Conservation (phyloP, 2,329 filamentous ascomycete genomes). For the Lachnellula arida region DNA sequence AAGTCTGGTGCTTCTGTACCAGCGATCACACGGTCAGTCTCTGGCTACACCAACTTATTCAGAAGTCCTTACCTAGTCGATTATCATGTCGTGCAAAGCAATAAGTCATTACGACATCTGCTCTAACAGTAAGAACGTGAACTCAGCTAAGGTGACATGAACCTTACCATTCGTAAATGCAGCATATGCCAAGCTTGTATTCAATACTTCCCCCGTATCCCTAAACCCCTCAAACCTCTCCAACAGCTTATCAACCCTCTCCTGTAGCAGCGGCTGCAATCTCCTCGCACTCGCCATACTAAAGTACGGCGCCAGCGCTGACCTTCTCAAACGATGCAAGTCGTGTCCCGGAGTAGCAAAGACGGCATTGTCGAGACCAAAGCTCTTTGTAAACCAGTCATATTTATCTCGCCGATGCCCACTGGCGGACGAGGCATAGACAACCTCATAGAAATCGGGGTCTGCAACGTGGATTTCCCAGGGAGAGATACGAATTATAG, state of each 20-base stretch:
- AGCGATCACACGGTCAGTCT: not conserved
- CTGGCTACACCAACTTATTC: not conserved
- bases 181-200: conserved; percentile 5
- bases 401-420: conserved; percentile 5
- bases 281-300: conserved; percentile 4
- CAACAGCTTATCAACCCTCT: conserved; percentile 5
- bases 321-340: conserved; percentile 2
- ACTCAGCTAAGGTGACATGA: not conserved
- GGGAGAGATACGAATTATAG: conserved; percentile 31
- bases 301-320: conserved; percentile 5
- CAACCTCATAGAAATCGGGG: conserved; percentile 26
- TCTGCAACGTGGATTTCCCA: conserved; percentile 28
- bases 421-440: conserved; percentile 26
- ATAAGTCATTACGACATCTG: conserved; percentile 26
- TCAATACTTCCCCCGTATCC: not conserved
- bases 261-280: conserved; percentile 8
- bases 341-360: conserved; percentile 6
- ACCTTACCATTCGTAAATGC: conserved; percentile 7
- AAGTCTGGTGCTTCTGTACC: conserved; percentile 15
- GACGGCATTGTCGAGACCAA: conserved; percentile 3
- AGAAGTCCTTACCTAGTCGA: not conserved
- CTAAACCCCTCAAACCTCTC: conserved; percentile 2
- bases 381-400: conserved; percentile 7
- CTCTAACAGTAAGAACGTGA: not conserved
- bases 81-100: conserved; percentile 17